Conservation (phyloP, 148 eudicot genomes). For the Camellia granthamiana region DNA sequence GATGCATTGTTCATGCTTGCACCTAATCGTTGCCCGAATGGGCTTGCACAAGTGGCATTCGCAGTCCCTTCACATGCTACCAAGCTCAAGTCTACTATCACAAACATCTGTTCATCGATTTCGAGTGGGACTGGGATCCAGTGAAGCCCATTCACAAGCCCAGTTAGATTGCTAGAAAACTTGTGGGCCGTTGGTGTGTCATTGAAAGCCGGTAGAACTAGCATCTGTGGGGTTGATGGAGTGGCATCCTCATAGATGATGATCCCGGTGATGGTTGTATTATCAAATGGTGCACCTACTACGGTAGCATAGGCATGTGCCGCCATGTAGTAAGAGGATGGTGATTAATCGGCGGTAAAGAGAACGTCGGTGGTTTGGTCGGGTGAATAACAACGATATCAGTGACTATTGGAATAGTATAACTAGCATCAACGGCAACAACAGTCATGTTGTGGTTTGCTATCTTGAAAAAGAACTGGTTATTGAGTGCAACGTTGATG, state of each 20-base stretch:
- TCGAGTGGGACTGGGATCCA: conserved; percentile 39
- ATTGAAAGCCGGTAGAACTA: conserved; percentile 46
- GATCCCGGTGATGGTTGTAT: conserved; percentile 61
- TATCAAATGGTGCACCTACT: conserved; percentile 29
- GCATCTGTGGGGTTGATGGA: conserved; percentile 34
- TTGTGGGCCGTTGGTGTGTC: conserved; percentile 56
- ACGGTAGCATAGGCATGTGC: conserved; percentile 50
- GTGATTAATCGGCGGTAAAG: conserved; percentile 39
- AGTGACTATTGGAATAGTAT: conserved; percentile 52
- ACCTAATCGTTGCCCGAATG: conserved; percentile 32
- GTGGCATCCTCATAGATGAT: conserved; percentile 28
- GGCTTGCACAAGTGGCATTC: conserved; percentile 43
- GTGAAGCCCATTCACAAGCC: conserved; percentile 32
- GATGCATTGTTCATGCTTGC: conserved; percentile 64
- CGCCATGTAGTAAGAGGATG: conserved; percentile 58
- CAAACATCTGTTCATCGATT: conserved; percentile 55
- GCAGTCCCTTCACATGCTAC: conserved; percentile 30
- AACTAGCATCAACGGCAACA: conserved; percentile 66
- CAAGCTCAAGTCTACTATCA: conserved; percentile 51
- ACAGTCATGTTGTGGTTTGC: conserved; percentile 65
- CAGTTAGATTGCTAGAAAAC: conserved; percentile 50
- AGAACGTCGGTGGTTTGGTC: conserved; percentile 77
- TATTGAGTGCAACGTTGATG: conserved; percentile 74
- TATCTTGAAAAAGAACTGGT: conserved; percentile 64
- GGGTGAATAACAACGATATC: conserved; percentile 51